Base-by-base conservation (phyloP, 2,329 filamentous ascomycete genomes). In the Talaromyces albobiverticillius region DNA sequence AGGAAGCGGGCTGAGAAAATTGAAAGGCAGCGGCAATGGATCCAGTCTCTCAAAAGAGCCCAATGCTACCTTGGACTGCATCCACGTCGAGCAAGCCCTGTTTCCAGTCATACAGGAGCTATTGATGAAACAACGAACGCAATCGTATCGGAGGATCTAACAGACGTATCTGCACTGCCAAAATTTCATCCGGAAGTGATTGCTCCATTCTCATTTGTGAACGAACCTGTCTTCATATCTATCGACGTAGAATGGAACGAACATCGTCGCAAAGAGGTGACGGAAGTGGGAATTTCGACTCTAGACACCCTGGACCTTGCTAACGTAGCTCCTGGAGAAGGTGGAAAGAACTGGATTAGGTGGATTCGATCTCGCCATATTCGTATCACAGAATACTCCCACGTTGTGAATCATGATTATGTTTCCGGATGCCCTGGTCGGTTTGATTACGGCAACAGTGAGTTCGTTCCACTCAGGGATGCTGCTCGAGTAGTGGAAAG, bases 171-270 rank as follows among this genome's bases (percentile, higher is more conserved):
- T 20, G 57, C 60, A 16, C 61, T 61, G 6, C 53, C 70, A 7
- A 67, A 63, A 2, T 64, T 84, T 36, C 71, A 82, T 64, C 62
- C 79, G 41, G 67, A 70, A n/a, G 61, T 76, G 36, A 70, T 75
- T 0, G 70, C 71, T 2, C 76, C 77, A 0, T 79, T 77, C 55
- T 55, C 68, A 0, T 78, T 79, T 49, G 81, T 85, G 25, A 63
- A 70, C 10, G 75, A 79, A n/a, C 79, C 83, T 0, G 78, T 95
- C 7, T 87, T 96, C 61, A 77, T 96, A 55, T 84, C 82, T 58
- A 77, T 97, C 42, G 94, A 99, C 62, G 76, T 94, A 29, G 94
- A 99, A 70, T 85, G 87, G 1, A 89, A 86, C 55, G 94, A 99
- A 68, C 72, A 74, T 20, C 76, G 82, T 42, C 81, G 84, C 11